phyloP scores from a whole-genome alignment of 306 rosid species.

The Urtica urens region DNA sequence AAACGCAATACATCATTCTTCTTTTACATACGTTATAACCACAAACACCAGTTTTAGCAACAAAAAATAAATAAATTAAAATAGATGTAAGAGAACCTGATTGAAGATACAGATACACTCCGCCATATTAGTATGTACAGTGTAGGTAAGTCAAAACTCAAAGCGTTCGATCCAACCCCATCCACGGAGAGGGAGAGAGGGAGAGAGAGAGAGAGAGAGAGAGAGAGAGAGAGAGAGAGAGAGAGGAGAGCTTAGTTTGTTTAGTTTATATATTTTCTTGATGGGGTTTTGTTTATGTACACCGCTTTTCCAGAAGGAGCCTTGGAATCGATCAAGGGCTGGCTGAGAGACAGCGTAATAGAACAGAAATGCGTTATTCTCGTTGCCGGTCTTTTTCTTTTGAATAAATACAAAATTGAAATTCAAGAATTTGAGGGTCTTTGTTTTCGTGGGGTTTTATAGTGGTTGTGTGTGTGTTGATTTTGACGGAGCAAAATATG shows the following conservation, averaged over 20 bases:
- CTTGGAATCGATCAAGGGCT: not conserved
- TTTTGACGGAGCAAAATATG: too few relatives aligned
- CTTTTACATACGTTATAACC: too few relatives aligned
- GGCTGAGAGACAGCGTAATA: not conserved
- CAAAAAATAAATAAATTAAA: too few relatives aligned
- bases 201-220: not conserved
- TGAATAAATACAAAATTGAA: too few relatives aligned
- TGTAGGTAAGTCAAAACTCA: constrained; percentile 3
- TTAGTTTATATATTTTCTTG: not conserved
- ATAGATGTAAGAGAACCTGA: constrained; percentile 63
- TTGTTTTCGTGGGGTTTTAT: too few relatives aligned
- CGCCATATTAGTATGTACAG: constrained; percentile 42
- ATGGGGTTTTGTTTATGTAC: not conserved
- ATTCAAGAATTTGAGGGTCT: too few relatives aligned
- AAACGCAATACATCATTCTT: too few relatives aligned
- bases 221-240: constrained; percentile 3
- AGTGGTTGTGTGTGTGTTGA: too few relatives aligned
- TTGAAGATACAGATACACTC: constrained; percentile 47
- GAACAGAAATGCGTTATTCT: not conserved
- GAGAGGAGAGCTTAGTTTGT: not conserved
- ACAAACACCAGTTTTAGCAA: too few relatives aligned
- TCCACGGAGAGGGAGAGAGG: not conserved
- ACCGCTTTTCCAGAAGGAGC: not conserved
- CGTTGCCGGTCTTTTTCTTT: too few relatives aligned
- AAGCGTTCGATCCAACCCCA: constrained; percentile 1